Evolutionary conservation across 2,329 filamentous ascomycete genomes (phyloP), one percentile per base, ranked within the genome.

Genomic region (Didymella sp.): DNA sequence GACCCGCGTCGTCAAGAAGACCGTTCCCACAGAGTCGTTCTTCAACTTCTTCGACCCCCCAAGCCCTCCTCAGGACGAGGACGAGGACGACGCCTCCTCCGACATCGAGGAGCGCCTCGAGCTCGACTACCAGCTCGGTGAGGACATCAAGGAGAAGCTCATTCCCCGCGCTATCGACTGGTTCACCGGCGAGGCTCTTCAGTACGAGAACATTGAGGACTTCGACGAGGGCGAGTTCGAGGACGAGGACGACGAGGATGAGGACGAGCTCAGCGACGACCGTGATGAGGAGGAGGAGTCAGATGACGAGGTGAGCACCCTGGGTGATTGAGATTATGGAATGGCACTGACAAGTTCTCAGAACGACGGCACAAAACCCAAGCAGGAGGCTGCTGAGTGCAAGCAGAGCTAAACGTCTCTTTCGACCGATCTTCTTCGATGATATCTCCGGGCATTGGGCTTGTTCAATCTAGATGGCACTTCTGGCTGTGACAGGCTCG

Each of bases 81-180:
- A 90, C 91, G 46, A 90, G 91, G 46, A 87, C 38, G 89, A 94
- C 66, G 88, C 90, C 59, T 87, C 89, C 52, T 90, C 89, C 48
- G 95, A 99, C 76, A 96, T 99, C 49, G 95, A 99, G 83, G 93
- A 96, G 80, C 93, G 95, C 63, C 87, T 99, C 54, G 95, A 99
- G 82, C 88, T 99, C 49, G 95, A 99, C 81, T 99, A 98, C 79
- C 94, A 98, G 81, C 88, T 99, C 41, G 95, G 95, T 66, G 95
- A 99, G 83, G 95, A 99, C 76, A 97, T 99, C 82, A 99, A 99
- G 84, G 95, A 99, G 86, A 99, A 99, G 84, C 86, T 99, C 65
- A 99, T 99, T 69, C 95, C 95, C 64, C 92, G 94, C 68, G 95
- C 96, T 56, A 95, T 99, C 71, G 95, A 99, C 80, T 99, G 95